These are phyloP conservation scores for Tricholoma saponaceum DNA, from an alignment of 768 basidiomycete species.

Conservation along the genomic window DNA sequence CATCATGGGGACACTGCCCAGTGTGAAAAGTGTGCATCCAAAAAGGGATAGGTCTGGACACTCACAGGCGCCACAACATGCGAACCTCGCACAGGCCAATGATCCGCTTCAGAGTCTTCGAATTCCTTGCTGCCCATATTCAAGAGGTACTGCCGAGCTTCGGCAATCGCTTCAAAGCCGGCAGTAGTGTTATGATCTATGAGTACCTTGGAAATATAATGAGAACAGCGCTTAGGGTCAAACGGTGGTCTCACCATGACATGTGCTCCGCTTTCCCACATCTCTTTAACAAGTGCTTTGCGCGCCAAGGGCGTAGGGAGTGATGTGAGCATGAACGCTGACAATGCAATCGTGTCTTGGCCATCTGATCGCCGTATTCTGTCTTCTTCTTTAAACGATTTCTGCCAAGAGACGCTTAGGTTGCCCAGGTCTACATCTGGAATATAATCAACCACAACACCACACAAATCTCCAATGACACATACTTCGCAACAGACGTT, in stretches of 20 bases:
- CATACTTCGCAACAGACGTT: constrained; percentile 56
- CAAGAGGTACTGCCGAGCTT: constrained; percentile 73
- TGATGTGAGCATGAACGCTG: constrained; percentile 83
- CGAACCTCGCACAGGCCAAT: constrained; percentile 44
- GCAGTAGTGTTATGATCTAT: constrained; percentile 77
- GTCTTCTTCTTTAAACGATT: constrained; percentile 48
- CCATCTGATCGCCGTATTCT: constrained; percentile 38
- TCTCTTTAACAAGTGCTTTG: constrained; percentile 68
- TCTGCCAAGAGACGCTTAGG: constrained; percentile 50
- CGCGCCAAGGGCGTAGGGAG: constrained; percentile 57
- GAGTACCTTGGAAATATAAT: constrained; percentile 52
- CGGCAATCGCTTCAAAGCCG: constrained; percentile 77
- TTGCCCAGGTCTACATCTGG: constrained; percentile 46
- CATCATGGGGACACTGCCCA: constrained; percentile 85
- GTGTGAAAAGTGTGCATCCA: background rate
- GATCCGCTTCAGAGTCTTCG: constrained; percentile 39
- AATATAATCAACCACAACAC: background rate
- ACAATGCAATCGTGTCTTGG: constrained; percentile 61
- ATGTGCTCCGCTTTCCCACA: constrained; percentile 91
- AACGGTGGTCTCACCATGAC: constrained; percentile 54
- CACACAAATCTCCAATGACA: constrained; percentile 7
- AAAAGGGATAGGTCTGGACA: constrained; percentile 3
- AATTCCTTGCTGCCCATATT: constrained; percentile 55
- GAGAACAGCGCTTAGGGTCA: background rate
- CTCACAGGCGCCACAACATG: constrained; percentile 89